Evolutionary conservation across 2,329 filamentous ascomycete species (phyloP).

Genomic region (Diaporthe nobilis): DNA sequence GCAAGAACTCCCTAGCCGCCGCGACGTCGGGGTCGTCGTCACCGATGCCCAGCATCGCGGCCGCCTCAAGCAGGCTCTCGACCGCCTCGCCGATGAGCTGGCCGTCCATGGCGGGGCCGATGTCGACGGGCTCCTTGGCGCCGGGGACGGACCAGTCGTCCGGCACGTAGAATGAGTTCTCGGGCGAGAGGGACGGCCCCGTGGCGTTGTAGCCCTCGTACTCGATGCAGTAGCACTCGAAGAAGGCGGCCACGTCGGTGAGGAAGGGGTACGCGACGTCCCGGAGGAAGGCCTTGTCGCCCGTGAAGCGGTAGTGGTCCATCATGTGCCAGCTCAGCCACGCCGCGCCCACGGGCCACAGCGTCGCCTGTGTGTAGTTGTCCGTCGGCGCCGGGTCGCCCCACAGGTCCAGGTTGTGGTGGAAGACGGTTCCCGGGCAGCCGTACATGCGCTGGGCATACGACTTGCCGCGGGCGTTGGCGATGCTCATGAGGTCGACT

Average conservation of each 20-base stretch:
- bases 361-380: slow-evolving; percentile 35
- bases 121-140: slow-evolving; percentile 34
- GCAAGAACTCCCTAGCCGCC: slow-evolving; percentile 36
- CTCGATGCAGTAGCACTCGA: slow-evolving; percentile 26
- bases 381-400: slow-evolving; percentile 43
- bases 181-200: slow-evolving; percentile 35
- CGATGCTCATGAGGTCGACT: slow-evolving; percentile 32
- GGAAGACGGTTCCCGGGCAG: slow-evolving; percentile 43
- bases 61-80: slow-evolving; percentile 42
- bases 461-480: slow-evolving; percentile 45
- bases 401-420: slow-evolving; percentile 48
- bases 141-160: slow-evolving; percentile 21
- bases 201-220: slow-evolving; percentile 35
- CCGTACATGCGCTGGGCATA: slow-evolving; percentile 46
- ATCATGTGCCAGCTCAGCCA: slow-evolving; percentile 36
- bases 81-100: slow-evolving; percentile 39
- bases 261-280: slow-evolving; percentile 35
- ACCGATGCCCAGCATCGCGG: slow-evolving; percentile 34
- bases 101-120: slow-evolving; percentile 33
- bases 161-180: slow-evolving; percentile 41
- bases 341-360: slow-evolving; percentile 33
- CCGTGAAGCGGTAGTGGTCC: slow-evolving; percentile 39
- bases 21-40: slow-evolving; percentile 13
- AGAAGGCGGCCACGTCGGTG: slow-evolving; percentile 27
- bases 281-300: slow-evolving; percentile 24